phyloP scores from a whole-genome alignment of 2,329 filamentous ascomycete species.

The Pestalotiopsis sp. region DNA sequence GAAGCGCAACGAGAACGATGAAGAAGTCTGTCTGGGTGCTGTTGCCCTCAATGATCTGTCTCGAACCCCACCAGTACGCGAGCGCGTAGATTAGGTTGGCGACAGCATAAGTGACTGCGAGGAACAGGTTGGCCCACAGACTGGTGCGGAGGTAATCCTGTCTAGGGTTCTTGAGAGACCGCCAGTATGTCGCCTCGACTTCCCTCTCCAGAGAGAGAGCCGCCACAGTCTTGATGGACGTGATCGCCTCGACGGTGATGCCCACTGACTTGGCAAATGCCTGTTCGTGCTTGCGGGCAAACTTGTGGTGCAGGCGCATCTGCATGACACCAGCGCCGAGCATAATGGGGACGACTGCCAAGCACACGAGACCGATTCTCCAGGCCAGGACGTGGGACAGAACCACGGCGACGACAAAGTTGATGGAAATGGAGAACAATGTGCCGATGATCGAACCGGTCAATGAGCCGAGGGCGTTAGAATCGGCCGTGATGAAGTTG shows the following conservation, averaged over 20 bases:
- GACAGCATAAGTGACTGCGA: conserved; percentile 61
- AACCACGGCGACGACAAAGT: conserved; percentile 69
- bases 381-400: conserved; percentile 73
- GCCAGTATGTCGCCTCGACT: conserved; percentile 54
- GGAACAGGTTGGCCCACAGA: conserved; percentile 58
- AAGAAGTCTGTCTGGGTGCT: conserved; percentile 72
- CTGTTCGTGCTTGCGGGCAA: conserved; percentile 64
- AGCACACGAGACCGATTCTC: conserved; percentile 75
- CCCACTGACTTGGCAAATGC: conserved; percentile 66
- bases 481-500: conserved; percentile 70
- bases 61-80: conserved; percentile 80
- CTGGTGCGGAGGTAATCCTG: conserved; percentile 56
- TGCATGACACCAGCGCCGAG: conserved; percentile 72
- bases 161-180: conserved; percentile 50
- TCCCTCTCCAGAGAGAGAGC: conserved; percentile 57
- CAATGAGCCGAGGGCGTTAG: conserved; percentile 67
- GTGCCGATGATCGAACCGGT: conserved; percentile 73
- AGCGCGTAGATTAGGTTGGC: conserved; percentile 74
- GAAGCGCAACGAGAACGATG: conserved; percentile 70
- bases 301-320: conserved; percentile 61
- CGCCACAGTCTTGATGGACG: conserved; percentile 65
- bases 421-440: conserved; percentile 68
- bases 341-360: conserved; percentile 69
- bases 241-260: conserved; percentile 68
- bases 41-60: conserved; percentile 66